A percentile compares a stretch with the other conserved stretches of the same genome.
phyloP scores from a whole-genome alignment of 2,329 filamentous ascomycete genomes.

The Truncatella angustata region DNA sequence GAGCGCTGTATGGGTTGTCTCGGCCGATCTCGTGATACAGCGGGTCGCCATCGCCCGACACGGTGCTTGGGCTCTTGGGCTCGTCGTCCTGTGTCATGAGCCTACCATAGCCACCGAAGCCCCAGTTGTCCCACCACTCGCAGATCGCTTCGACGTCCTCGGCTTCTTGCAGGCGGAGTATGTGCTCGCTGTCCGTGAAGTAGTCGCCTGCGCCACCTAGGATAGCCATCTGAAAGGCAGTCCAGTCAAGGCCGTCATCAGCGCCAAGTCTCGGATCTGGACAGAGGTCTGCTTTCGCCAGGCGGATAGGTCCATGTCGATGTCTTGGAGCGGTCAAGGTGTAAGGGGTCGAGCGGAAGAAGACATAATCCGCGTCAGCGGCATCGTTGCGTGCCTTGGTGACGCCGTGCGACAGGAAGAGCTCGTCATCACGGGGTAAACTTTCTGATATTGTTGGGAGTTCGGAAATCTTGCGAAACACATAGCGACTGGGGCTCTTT shows the following conservation, averaged over 20 bases:
- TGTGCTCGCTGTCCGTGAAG: conserved; percentile 41
- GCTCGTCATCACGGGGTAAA: conserved; percentile 14
- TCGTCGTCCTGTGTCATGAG: conserved; percentile 31
- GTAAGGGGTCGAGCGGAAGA: conserved; percentile 46
- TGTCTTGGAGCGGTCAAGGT: conserved; percentile 48
- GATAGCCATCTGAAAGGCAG: conserved; percentile 64
- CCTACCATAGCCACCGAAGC: conserved; percentile 39
- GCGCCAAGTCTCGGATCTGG: conserved; percentile 35
- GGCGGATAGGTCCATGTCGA: conserved; percentile 54
- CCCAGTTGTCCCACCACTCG: conserved; percentile 51
- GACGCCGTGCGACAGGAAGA: conserved; percentile 15
- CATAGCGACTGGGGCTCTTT: conserved; percentile 24
- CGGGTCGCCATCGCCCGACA: conserved; percentile 12
- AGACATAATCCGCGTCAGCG: conserved; percentile 42
- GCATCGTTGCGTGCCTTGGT: conserved; percentile 23
- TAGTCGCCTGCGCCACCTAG: conserved; percentile 55
- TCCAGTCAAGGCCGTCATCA: conserved; percentile 60
- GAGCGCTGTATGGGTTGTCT: conserved; percentile 24
- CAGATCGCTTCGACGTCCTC: conserved; percentile 48
- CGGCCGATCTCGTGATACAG: conserved; percentile 24
- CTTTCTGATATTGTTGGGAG: conserved; percentile 29
- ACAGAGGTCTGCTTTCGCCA: conserved; percentile 43
- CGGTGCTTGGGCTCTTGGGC: conserved; percentile 26
- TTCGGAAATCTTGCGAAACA: conserved; percentile 19
- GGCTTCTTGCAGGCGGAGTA: conserved; percentile 35